Evolutionary conservation across 2,329 filamentous ascomycete species (phyloP), one percentile per base, ranked within the genome.

Genomic region (Didymella exigua): DNA sequence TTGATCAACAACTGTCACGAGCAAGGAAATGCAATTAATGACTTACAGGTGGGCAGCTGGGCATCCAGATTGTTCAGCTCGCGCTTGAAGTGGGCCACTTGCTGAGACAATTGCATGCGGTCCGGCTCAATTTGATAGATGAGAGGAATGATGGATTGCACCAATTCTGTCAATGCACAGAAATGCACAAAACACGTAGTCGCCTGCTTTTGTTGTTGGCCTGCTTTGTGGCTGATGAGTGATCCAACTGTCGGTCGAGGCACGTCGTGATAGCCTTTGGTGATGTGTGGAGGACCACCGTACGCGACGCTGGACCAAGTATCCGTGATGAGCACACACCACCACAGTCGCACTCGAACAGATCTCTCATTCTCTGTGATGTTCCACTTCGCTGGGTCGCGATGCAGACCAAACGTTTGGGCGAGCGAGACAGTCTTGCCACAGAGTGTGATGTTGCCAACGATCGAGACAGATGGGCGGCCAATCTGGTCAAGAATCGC

Each of bases 291-390:
- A 18, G 82, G 82, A 2, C 81, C 79, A 4, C 82, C 82, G 61
- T 85, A 82, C 4, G 81, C 81, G 48, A 84, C 79, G 60, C 82
- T 83, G 49, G 81, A 78, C 81, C 82, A 85, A 34, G 81, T 77
- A 66, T 85, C 82, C 52, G 83, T 82, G 33, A 85, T 81, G 2
- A 84, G 73, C 2, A 84, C 79, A 5, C 79, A 82, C 83, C 83
- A 85, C 81, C 82, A 85, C 3, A 83, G 67, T 2, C 81, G 78
- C 26, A 81, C 79, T 6, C 83, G 76, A 14, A 81, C 70, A 8
- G 78, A 75, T 59, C 83, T 84, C 58, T 85, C 82, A 29, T 75
- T 71, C 1, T 75, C 75, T 1, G 79, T 78, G 1, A 83, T 75
- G 40, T 79, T 80, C 82, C 82, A 85, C 51, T 77, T 75, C 4